These are phyloP conservation scores for Colletotrichum godetiae DNA, from an alignment of 2,329 filamentous ascomycete genomes.

Conservation along the genomic window DNA sequence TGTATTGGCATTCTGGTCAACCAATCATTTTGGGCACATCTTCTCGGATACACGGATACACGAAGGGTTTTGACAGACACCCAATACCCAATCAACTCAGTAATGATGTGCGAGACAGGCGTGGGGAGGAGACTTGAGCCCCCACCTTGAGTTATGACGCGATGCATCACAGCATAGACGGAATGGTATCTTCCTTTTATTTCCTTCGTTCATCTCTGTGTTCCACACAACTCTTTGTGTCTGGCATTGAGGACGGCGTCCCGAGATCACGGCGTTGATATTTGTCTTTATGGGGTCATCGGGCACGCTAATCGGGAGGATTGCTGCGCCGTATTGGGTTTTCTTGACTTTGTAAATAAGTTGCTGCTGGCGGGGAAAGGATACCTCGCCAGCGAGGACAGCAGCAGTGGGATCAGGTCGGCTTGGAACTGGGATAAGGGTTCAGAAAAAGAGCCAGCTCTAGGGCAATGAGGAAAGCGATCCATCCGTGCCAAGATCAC, in stretches of 20 bases:
- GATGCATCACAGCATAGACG: conserved; percentile 18
- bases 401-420: not conserved
- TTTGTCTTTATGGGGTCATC: conserved; percentile 17
- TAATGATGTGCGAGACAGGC: conserved; percentile 5
- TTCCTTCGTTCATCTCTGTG: conserved; percentile 2
- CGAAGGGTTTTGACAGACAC: not conserved
- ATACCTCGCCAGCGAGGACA: not conserved
- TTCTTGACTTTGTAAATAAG: conserved; percentile 23
- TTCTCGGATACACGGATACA: not conserved
- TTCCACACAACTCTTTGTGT: conserved; percentile 26
- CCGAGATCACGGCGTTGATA: conserved; percentile 30
- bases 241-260: conserved; percentile 32
- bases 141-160: conserved; percentile 21
- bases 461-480: not conserved
- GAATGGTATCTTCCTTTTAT: conserved; percentile 20
- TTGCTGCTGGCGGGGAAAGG: conserved; percentile 1
- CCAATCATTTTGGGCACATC: not conserved
- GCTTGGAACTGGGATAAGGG: not conserved
- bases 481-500: not conserved
- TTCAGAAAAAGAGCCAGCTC: conserved; percentile 6
- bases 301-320: not conserved
- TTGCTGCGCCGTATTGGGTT: not conserved
- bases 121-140: not conserved
- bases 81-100: conserved; percentile 3
- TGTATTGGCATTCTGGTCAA: not conserved